A percentile compares a stretch with the other conserved stretches of the same genome.
Evolutionary conservation across 2,329 filamentous ascomycete genomes (phyloP).

Genomic region (Microdochium bolleyi): DNA sequence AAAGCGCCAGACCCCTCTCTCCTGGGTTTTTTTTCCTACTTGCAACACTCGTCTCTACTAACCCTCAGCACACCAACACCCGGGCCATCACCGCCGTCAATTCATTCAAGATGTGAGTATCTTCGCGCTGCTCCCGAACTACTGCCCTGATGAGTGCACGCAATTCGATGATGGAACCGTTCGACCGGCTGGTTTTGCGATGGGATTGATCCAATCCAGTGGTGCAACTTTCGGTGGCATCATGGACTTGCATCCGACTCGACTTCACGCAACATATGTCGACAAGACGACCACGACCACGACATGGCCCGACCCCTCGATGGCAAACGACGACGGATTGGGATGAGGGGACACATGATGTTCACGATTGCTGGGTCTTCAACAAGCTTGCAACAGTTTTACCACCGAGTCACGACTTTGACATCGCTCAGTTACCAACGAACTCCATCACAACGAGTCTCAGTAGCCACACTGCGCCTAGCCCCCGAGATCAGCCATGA

Average conservation of each 20-base stretch:
- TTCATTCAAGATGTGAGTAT: slow-evolving; percentile 22
- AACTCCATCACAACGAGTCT: too few relatives aligned
- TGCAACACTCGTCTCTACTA: slow-evolving; percentile 12
- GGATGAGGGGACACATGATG: too few relatives aligned
- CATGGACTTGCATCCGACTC: background rate
- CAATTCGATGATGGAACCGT: background rate
- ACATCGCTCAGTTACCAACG: too few relatives aligned
- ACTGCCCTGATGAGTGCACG: slow-evolving; percentile 1
- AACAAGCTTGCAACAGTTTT: too few relatives aligned
- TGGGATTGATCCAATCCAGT: background rate
- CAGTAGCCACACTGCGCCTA: too few relatives aligned
- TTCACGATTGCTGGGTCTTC: too few relatives aligned
- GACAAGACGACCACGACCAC: background rate
- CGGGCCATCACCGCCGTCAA: slow-evolving; percentile 17
- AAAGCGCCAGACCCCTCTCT: slow-evolving; percentile 1
- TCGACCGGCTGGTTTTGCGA: background rate
- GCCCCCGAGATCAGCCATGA: too few relatives aligned
- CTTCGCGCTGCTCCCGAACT: slow-evolving; percentile 2
- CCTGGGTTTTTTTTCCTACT: slow-evolving; percentile 1
- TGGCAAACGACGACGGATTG: too few relatives aligned
- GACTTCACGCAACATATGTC: background rate
- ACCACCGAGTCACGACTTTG: too few relatives aligned
- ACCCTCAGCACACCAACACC: slow-evolving; percentile 14
- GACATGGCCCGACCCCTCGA: background rate
- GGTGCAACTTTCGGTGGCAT: background rate